phyloP scores from a whole-genome alignment of 2,329 filamentous ascomycete species.

The Penicillium rolfsii region DNA sequence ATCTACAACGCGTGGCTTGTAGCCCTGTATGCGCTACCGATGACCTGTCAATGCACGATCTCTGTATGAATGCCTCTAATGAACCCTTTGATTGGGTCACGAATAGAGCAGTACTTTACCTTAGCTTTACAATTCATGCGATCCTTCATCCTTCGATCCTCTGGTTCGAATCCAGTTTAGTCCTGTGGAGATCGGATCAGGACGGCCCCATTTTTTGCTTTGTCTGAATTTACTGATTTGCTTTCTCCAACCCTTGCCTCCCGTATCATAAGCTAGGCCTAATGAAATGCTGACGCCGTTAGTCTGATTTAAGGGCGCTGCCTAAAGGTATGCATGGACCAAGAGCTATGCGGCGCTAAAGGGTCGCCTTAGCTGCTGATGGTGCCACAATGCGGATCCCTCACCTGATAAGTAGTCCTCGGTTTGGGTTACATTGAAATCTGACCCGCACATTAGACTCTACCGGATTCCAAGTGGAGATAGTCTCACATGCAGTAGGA shows the following conservation, averaged over 20 bases:
- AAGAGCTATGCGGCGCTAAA: background rate
- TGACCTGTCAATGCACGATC: background rate
- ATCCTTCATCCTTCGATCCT: background rate
- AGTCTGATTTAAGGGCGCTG: background rate
- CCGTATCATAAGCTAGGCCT: background rate
- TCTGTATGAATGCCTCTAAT: background rate
- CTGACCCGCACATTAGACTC: background rate
- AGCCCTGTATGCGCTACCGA: slow-evolving; percentile 11
- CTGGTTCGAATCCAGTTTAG: no score
- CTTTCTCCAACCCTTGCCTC: background rate
- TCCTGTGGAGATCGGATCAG: background rate
- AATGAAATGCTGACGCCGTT: background rate
- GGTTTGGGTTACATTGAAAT: background rate
- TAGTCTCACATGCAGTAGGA: background rate
- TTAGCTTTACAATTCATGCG: background rate
- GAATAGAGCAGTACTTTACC: background rate
- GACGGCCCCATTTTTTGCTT: background rate
- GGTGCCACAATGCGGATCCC: background rate
- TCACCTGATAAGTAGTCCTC: background rate
- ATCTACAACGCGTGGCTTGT: slow-evolving; percentile 19
- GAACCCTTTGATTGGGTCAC: background rate
- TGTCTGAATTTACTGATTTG: background rate
- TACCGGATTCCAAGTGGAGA: background rate
- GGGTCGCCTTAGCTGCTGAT: background rate
- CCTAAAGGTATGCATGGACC: background rate